These are phyloP conservation scores for Diutina neorugosa DNA, from an alignment of 1,139 yeast genomes.

Conservation along the genomic window DNA sequence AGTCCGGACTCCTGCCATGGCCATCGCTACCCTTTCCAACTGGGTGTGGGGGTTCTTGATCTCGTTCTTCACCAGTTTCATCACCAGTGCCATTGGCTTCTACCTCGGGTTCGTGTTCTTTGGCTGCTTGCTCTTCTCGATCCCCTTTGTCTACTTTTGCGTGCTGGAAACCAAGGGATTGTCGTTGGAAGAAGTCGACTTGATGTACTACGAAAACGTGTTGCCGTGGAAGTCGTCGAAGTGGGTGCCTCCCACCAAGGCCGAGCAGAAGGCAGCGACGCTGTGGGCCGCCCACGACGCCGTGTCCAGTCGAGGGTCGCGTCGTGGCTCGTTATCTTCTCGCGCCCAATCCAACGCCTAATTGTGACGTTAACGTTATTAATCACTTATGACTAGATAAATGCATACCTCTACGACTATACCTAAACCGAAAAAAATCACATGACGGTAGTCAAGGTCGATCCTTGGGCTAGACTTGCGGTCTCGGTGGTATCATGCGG, in stretches of 20 bases:
- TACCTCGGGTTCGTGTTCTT: constrained; percentile 68
- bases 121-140: constrained; percentile 43
- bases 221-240: constrained; percentile 34
- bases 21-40: constrained; percentile 62
- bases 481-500: not conserved
- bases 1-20: constrained; percentile 70
- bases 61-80: constrained; percentile 65
- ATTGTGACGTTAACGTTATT: not conserved
- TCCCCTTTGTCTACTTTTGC: constrained; percentile 45
- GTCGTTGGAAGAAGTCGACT: constrained; percentile 57
- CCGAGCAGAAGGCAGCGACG: not conserved
- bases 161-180: constrained; percentile 60
- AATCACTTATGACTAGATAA: not conserved
- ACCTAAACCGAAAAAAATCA: too few species aligned
- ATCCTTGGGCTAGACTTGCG: not conserved
- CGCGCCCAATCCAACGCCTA: not conserved
- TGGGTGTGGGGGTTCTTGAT: constrained; percentile 75
- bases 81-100: constrained; percentile 35
- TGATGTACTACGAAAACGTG: constrained; percentile 35
- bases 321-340: not conserved
- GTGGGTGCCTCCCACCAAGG: constrained; percentile 28
- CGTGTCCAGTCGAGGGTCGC: not conserved
- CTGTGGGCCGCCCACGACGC: not conserved
- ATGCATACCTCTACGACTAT: not conserved
- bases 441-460: too few species aligned